phyloP scores from a whole-genome alignment of 768 basidiomycete species.

The Pholiota microspora region DNA sequence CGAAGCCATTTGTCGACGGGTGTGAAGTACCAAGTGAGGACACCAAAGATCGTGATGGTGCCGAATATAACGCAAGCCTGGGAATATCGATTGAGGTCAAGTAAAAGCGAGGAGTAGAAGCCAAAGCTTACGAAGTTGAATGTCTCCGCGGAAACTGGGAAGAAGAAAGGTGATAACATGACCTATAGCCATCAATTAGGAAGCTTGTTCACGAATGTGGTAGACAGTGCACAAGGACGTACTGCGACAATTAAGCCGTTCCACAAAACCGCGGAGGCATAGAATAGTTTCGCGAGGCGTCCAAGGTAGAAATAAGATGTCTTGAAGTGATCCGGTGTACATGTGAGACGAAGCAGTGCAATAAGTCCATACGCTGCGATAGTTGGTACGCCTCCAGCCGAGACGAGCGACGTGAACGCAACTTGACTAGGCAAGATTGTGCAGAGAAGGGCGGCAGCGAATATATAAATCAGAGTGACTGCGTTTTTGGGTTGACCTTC shows the following conservation, averaged over 20 bases:
- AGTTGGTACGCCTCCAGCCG: constrained; percentile 82
- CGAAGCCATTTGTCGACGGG: constrained; percentile 82
- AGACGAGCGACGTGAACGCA: constrained; percentile 88
- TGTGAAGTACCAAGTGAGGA: constrained; percentile 75
- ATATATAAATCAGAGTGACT: constrained; percentile 82
- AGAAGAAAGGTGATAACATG: constrained; percentile 84
- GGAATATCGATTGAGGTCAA: constrained; percentile 3
- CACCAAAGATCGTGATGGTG: constrained; percentile 72
- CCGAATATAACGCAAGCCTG: constrained; percentile 81
- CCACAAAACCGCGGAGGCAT: constrained; percentile 64
- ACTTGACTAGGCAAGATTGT: constrained; percentile 88
- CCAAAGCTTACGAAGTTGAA: constrained; percentile 79
- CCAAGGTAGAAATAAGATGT: constrained; percentile 75
- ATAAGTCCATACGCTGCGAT: constrained; percentile 89
- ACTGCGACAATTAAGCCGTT: constrained; percentile 76
- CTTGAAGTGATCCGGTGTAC: constrained; percentile 76
- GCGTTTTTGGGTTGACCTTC: constrained; percentile 81
- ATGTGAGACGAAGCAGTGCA: constrained; percentile 67
- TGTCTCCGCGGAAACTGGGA: constrained; percentile 70
- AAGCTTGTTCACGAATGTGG: constrained; percentile 1
- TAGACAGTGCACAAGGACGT: constrained; percentile 26
- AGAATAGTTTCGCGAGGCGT: constrained; percentile 63
- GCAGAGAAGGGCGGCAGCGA: constrained; percentile 74
- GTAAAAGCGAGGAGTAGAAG: constrained; percentile 1
- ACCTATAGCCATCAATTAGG: constrained; percentile 41